A percentile compares a stretch with the other conserved stretches of the same genome.
Evolutionary conservation across 805 yeast genomes (phyloP).

Genomic region (Sungouiozyma ichnusensis): DNA sequence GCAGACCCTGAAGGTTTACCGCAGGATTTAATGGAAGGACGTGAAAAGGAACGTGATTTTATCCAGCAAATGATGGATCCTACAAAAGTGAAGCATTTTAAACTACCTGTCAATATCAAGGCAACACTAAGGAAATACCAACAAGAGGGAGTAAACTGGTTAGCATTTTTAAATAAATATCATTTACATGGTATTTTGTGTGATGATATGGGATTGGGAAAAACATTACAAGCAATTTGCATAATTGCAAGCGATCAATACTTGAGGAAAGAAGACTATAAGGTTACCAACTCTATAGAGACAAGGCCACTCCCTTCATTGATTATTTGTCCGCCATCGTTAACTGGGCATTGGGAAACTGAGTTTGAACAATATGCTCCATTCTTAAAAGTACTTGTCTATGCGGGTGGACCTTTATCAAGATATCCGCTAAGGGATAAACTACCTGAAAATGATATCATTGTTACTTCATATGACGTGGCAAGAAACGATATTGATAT

Average conservation of each 20-base stretch:
- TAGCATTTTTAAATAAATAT: conserved; percentile 87
- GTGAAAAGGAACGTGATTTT: conserved; percentile 89
- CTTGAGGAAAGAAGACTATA: conserved; percentile 60
- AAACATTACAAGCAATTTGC: conserved; percentile 93
- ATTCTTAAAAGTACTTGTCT: conserved; percentile 66
- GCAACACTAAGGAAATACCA: conserved; percentile 92
- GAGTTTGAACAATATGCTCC: conserved; percentile 88
- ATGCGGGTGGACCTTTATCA: conserved; percentile 84
- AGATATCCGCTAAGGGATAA: conserved; percentile 47
- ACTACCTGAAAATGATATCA: conserved; percentile 58
- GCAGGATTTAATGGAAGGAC: conserved; percentile 66
- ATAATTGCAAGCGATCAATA: conserved; percentile 95
- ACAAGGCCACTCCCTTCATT: conserved; percentile 70
- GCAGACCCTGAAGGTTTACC: conserved; percentile 94
- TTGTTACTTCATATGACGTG: conserved; percentile 93
- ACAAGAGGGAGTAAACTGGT: conserved; percentile 98
- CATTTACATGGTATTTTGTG: conserved; percentile 94
- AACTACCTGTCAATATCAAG: conserved; percentile 79
- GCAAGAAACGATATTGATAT: conserved; percentile 80
- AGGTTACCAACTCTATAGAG: conserved; percentile 49
- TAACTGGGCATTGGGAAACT: conserved; percentile 98
- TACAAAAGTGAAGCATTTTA: conserved; percentile 75
- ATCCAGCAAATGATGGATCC: conserved; percentile 98
- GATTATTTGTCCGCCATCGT: conserved; percentile 91
- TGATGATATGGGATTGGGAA: conserved; percentile 99